Evolutionary conservation across 306 rosid species (phyloP), one percentile per base, ranked within the genome.

Genomic region (Astragalus glycyphyllos): DNA sequence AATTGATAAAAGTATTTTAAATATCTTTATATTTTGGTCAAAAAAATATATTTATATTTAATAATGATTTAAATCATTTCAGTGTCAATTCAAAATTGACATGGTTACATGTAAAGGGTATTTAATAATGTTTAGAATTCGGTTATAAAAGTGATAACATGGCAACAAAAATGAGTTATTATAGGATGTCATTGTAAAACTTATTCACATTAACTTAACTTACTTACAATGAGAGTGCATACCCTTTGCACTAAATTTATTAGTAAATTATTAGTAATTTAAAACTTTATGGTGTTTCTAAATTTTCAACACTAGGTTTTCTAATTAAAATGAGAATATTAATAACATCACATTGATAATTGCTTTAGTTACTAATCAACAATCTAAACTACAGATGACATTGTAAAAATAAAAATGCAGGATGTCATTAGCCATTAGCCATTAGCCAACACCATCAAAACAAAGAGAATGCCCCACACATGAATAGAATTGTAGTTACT

Each of bases 401-500:
- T 2, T 26, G 31, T 26, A 26, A 26, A 3, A 26, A 26, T 2
- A 26, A 48, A 61, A 60, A 9, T 0, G 20, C 10, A 0, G 17
- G 1, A 51, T 16, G 53, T 32, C 31, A 69, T 61, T 53, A 66
- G 61, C 37, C 34, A 58, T n/a, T n/a, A n/a, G n/a, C n/a, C 31
- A 69, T 61, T 53, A 66, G 61, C 37, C 34, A 58, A 35, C 31
- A 54, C 11, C 2, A 29, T 3, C 31, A 26, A 26, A 26, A 26
- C 11, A n/a, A 49, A 68, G 29, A 23, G 46, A 58, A 11, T 23
- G 7, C 4, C 45, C 7, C 42, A 16, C 46, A 7, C 31, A 9
- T n/a, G 46, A 49, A 49, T 13, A 16, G 45, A 49, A 32, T 29
- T 54, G 76, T 58, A 61, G 40, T 32, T 73, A 14, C 80, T 29